phyloP scores from a whole-genome alignment of 208 protist species.

The Acanthamoeba castellanii region DNA sequence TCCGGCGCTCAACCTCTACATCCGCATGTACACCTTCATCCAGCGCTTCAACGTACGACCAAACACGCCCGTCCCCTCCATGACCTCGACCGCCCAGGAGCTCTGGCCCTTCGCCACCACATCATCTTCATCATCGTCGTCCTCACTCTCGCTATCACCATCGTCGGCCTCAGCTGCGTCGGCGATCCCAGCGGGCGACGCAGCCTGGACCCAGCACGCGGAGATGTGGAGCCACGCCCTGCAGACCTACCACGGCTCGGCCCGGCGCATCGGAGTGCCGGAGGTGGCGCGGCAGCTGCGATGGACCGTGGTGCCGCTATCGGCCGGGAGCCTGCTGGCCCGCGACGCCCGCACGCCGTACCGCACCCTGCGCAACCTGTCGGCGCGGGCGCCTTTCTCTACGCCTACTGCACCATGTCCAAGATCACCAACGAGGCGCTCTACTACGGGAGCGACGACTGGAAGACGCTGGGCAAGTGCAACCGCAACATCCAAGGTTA shows the following conservation, averaged over 20 bases:
- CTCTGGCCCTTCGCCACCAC: neutral
- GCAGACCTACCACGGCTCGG: neutral
- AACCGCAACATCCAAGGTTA: neutral
- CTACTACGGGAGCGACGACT: neutral
- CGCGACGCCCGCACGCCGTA: neutral
- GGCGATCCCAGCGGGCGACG: neutral
- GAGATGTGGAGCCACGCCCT: constrained; percentile 1
- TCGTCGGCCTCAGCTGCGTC: neutral
- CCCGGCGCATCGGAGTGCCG: neutral
- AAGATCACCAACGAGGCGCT: neutral
- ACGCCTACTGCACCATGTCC: constrained; percentile 38
- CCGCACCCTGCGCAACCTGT: constrained; percentile 20
- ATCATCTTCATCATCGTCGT: neutral
- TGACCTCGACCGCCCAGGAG: neutral
- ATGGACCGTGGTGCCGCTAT: neutral
- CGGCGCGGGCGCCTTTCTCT: neutral
- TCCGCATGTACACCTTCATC: constrained; percentile 38
- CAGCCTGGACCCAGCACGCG: neutral
- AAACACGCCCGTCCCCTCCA: neutral
- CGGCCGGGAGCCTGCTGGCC: constrained; percentile 5
- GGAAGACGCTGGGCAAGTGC: neutral
- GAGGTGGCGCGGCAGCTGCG: neutral
- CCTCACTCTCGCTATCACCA: neutral
- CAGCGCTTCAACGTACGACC: neutral
- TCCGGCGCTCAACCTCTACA: neutral